Conservation (phyloP, 805 yeast species). For the Saccharomycopsis selenospora region DNA sequence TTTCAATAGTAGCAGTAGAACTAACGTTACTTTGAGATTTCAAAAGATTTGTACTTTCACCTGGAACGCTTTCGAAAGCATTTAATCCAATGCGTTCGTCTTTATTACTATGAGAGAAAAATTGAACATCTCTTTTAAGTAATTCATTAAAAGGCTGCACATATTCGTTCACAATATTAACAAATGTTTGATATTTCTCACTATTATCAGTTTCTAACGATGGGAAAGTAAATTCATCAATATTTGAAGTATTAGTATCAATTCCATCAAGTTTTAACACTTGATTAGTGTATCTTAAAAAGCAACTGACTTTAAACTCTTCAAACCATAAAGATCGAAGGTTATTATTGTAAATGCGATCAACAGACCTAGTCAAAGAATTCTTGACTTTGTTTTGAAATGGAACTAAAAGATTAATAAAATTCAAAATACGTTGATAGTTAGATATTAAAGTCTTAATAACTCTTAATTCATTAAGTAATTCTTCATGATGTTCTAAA, state of each 20-base stretch:
- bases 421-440: constrained; percentile 7
- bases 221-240: neutral
- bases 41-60: neutral
- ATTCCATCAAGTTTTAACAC: neutral
- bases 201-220: neutral
- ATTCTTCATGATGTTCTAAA: constrained; percentile 2
- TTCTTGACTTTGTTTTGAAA: constrained; percentile 8
- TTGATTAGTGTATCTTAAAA: neutral
- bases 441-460: constrained; percentile 8
- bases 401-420: constrained; percentile 13
- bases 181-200: neutral
- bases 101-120: neutral
- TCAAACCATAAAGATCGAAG: constrained; percentile 18
- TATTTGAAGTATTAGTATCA: neutral
- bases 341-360: constrained; percentile 8
- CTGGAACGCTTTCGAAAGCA: neutral
- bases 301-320: constrained; percentile 7
- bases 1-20: too few relatives aligned
- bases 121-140: neutral
- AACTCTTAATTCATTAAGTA: constrained; percentile 10
- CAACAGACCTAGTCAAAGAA: constrained; percentile 3
- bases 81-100: neutral
- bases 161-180: neutral
- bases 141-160: neutral
- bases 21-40: neutral